phyloP scores from a whole-genome alignment of 2,329 filamentous ascomycete genomes.

The Aureobasidium sp. region DNA sequence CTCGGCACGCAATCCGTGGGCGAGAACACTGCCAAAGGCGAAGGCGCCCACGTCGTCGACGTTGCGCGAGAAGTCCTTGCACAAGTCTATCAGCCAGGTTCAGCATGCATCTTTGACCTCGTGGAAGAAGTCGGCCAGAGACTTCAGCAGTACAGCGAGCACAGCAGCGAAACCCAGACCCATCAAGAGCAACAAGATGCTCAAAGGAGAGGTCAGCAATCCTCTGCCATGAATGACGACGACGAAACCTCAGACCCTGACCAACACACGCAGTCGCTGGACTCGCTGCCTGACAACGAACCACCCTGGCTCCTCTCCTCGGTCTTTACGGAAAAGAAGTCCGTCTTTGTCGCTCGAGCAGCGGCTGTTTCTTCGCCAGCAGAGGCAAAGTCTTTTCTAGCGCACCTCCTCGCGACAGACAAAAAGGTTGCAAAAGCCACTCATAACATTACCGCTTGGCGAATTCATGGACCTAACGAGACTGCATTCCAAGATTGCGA shows the following conservation, averaged over 20 bases:
- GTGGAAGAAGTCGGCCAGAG: conserved; percentile 52
- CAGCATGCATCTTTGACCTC: conserved; percentile 86
- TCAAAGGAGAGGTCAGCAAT: conserved; percentile 26
- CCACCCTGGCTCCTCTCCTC: conserved; percentile 70
- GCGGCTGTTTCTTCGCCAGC: conserved; percentile 61
- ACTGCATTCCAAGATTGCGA: conserved; percentile 78
- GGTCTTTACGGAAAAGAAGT: conserved; percentile 72
- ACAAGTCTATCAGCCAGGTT: conserved; percentile 62
- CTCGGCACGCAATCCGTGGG: conserved; percentile 75
- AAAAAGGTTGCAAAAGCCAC: conserved; percentile 79
- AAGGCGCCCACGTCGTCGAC: conserved; percentile 63
- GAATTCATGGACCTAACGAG: conserved; percentile 56
- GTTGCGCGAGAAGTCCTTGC: conserved; percentile 61
- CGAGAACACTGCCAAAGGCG: conserved; percentile 57
- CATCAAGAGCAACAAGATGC: conserved; percentile 25
- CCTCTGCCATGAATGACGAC: not conserved
- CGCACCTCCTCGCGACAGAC: conserved; percentile 72
- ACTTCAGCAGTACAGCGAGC: conserved; percentile 28
- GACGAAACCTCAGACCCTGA: conserved; percentile 22
- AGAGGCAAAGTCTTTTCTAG: conserved; percentile 64
- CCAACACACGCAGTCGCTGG: conserved; percentile 23
- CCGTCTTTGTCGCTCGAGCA: conserved; percentile 75
- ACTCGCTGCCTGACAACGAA: conserved; percentile 32
- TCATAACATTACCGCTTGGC: conserved; percentile 94
- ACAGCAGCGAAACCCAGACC: conserved; percentile 17